Conservation (phyloP, 2,329 filamentous ascomycete species). For the Claviceps fusiformis region DNA sequence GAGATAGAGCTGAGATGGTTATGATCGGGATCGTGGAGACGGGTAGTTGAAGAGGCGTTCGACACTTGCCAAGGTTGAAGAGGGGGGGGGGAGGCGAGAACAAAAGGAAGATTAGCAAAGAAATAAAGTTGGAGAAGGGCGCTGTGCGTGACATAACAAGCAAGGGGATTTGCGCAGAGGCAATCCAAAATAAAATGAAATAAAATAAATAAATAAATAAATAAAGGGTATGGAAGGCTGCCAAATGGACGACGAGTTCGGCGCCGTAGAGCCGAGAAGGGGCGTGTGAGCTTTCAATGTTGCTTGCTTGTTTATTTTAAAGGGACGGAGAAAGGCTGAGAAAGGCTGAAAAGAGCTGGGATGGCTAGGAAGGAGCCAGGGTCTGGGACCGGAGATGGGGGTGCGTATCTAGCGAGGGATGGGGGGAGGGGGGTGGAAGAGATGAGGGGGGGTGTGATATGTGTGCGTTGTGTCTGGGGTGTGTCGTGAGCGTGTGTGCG, state of each 20-base stretch:
- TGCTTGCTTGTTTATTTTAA: not conserved
- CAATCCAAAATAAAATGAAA: conserved; percentile 4
- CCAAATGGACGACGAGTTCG: conserved; percentile 13
- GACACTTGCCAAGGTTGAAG: not conserved
- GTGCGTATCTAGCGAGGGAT: not conserved
- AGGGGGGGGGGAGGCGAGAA: not conserved
- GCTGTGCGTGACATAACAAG: conserved; percentile 9
- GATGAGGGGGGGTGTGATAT: too few relatives aligned
- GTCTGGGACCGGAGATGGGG: not conserved
- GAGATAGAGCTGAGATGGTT: not conserved
- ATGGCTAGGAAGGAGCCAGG: not conserved
- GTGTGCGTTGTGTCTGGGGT: too few relatives aligned
- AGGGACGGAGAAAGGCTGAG: not conserved
- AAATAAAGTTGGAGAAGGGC: conserved; percentile 10
- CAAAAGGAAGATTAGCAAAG: conserved; percentile 5
- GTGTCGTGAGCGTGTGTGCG: too few relatives aligned
- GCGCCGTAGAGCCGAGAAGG: conserved; percentile 20
- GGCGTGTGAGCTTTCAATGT: conserved; percentile 13
- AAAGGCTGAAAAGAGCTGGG: not conserved
- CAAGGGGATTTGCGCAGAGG: conserved; percentile 10
- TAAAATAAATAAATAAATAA: too few relatives aligned
- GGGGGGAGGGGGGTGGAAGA: too few relatives aligned
- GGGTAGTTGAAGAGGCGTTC: not conserved
- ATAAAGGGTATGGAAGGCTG: not conserved
- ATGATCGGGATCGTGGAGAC: not conserved